Percentiles rank a stretch among this genome's conserved stretches.
Conservation (phyloP, 805 yeast genomes). For the Saccharomycopsis sp. region DNA sequence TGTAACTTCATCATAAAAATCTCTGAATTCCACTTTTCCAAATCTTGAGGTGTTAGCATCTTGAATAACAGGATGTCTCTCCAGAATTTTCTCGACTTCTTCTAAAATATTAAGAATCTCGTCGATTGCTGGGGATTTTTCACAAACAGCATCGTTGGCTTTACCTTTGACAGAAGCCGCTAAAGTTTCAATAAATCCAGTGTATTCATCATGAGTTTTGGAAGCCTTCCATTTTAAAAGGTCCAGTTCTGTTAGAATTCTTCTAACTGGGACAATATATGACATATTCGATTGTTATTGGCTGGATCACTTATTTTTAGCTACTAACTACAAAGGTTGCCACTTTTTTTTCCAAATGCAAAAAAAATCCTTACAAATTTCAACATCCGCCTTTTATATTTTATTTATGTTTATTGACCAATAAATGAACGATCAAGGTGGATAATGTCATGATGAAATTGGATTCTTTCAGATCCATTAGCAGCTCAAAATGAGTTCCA, state of each 20-base stretch:
- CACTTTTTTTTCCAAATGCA: too few species aligned
- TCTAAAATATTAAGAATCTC: conserved; percentile 34
- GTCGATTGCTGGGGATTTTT: conserved; percentile 26
- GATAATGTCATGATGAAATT: too few species aligned
- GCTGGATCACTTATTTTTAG: too few species aligned
- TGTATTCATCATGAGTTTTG: conserved; percentile 36
- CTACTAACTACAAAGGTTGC: too few species aligned
- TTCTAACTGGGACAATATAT: conserved; percentile 26
- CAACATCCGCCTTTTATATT: too few species aligned
- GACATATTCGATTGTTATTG: not conserved
- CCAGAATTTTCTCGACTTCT: conserved; percentile 34
- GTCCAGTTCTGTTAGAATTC: conserved; percentile 51
- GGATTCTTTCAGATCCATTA: too few species aligned
- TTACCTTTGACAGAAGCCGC: conserved; percentile 57
- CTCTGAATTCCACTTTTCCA: conserved; percentile 84
- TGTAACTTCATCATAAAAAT: conserved; percentile 60
- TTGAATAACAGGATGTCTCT: conserved; percentile 52
- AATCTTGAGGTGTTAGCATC: conserved; percentile 65
- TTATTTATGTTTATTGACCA: too few species aligned
- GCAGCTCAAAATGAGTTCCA: too few species aligned
- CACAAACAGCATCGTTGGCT: conserved; percentile 36
- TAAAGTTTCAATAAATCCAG: conserved; percentile 44
- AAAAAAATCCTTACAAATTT: too few species aligned
- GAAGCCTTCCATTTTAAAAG: conserved; percentile 49
- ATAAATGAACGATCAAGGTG: too few species aligned